Evolutionary conservation across 345 rosid species (phyloP).

Genomic region (Orychophragmus violaceus): DNA sequence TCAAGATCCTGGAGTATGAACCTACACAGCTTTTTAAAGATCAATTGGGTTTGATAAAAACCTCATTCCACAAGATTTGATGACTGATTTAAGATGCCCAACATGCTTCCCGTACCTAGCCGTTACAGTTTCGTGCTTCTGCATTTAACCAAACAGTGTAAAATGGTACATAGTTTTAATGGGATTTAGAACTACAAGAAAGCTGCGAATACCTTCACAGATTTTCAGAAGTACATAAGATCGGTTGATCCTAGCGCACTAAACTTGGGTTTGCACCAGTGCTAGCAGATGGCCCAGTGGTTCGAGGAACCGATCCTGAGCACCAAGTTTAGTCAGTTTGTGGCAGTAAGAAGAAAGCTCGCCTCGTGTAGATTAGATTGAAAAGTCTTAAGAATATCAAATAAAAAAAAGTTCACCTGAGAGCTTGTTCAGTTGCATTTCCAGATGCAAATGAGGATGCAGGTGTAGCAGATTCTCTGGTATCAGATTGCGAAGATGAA

Average conservation of each 20-base stretch:
- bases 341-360: not conserved
- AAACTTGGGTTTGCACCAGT: conserved; percentile 49
- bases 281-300: conserved; percentile 52
- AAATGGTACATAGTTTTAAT: too few species aligned
- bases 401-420: conserved; percentile 35
- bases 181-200: too few species aligned
- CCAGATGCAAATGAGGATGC: conserved; percentile 43
- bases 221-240: too few species aligned
- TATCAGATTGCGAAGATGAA: conserved; percentile 54
- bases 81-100: too few species aligned
- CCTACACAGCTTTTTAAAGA: too few species aligned
- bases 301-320: conserved; percentile 63
- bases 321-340: conserved; percentile 1
- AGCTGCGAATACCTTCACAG: too few species aligned
- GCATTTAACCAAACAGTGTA: too few species aligned
- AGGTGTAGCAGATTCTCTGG: conserved; percentile 52
- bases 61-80: too few species aligned
- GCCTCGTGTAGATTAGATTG: not conserved
- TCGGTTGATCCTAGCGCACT: conserved; percentile 78
- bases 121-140: too few species aligned
- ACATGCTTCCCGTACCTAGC: too few species aligned
- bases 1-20: too few species aligned
- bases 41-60: too few species aligned
- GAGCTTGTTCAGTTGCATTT: conserved; percentile 44
- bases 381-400: not conserved